These are phyloP conservation scores for Suillus subluteus DNA, from an alignment of 768 basidiomycete species.

Conservation along the genomic window DNA sequence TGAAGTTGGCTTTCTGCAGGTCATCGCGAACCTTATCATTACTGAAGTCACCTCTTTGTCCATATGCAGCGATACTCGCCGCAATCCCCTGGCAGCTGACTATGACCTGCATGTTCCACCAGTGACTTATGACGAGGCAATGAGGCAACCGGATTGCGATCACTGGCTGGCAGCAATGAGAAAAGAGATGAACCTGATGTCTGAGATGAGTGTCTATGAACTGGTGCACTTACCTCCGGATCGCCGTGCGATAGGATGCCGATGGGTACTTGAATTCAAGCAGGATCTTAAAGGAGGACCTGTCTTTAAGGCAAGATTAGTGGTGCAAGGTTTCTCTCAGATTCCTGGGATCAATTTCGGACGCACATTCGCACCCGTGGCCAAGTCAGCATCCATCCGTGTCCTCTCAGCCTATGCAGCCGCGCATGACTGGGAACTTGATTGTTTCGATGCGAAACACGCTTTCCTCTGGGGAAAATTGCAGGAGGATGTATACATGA, in stretches of 20 bases:
- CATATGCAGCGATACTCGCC: no score
- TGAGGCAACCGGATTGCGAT: no score
- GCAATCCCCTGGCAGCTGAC: no score
- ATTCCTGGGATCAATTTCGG: constrained; percentile 27
- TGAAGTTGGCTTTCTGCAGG: constrained; percentile 18
- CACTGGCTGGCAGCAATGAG: no score
- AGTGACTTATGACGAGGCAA: no score
- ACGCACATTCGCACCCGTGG: constrained; percentile 33
- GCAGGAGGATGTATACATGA: background rate
- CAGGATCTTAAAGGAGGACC: constrained; percentile 17
- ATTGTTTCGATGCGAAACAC: background rate
- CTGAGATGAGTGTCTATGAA: no score
- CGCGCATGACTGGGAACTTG: background rate
- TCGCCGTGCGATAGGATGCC: no score
- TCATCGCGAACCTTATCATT: no score
- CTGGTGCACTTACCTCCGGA: no score
- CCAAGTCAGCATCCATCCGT: constrained; percentile 21
- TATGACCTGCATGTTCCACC: no score
- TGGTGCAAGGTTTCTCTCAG: background rate
- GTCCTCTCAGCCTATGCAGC: background rate
- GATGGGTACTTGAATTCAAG: constrained; percentile 6
- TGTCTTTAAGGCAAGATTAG: background rate
- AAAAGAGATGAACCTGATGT: no score
- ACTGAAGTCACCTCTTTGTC: no score
- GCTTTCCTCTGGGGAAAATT: background rate